A percentile compares a stretch with the other conserved stretches of the same genome.
Evolutionary conservation across 768 basidiomycete species (phyloP).

Genomic region (Lactarius deliciosus): DNA sequence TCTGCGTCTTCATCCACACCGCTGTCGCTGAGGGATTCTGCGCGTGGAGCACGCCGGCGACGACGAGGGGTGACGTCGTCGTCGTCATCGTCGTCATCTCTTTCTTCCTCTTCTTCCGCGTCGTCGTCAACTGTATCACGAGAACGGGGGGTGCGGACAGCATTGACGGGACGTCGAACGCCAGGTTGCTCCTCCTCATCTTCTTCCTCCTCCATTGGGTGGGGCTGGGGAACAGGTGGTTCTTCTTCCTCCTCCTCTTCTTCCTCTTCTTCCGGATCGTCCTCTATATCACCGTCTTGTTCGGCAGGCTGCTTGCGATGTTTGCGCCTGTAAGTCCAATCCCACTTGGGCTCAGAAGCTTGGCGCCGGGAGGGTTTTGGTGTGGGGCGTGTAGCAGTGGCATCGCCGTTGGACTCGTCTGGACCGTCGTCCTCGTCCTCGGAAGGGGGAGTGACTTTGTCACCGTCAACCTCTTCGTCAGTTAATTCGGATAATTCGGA

Average conservation of each 20-base stretch:
- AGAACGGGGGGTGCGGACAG: conserved; percentile 25
- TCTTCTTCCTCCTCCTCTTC: conserved; percentile 44
- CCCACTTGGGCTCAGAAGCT: conserved; percentile 84
- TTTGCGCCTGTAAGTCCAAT: conserved; percentile 57
- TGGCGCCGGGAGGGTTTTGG: conserved; percentile 60
- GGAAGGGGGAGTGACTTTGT: conserved; percentile 31
- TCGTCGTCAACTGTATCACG: conserved; percentile 28
- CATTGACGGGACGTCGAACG: conserved; percentile 26
- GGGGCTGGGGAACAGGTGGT: conserved; percentile 36
- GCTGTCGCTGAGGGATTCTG: conserved; percentile 25
- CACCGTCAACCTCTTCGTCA: conserved; percentile 69
- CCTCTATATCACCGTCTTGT: conserved; percentile 37
- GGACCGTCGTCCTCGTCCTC: conserved; percentile 28
- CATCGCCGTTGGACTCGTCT: conserved; percentile 31
- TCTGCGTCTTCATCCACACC: conserved; percentile 31
- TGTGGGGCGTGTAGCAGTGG: conserved; percentile 18
- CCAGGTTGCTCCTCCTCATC: conserved; percentile 36
- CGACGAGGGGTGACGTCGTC: conserved; percentile 28
- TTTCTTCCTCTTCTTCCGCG: conserved; percentile 32
- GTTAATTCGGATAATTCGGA: conserved; percentile 84
- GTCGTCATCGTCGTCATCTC: conserved; percentile 30
- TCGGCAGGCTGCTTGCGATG: conserved; percentile 35
- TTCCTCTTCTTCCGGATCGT: conserved; percentile 47
- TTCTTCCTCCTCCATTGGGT: conserved; percentile 47
- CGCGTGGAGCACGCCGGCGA: conserved; percentile 19